These are phyloP conservation scores for Saitozyma sp. DNA, from an alignment of 768 basidiomycete species.

Conservation along the genomic window DNA sequence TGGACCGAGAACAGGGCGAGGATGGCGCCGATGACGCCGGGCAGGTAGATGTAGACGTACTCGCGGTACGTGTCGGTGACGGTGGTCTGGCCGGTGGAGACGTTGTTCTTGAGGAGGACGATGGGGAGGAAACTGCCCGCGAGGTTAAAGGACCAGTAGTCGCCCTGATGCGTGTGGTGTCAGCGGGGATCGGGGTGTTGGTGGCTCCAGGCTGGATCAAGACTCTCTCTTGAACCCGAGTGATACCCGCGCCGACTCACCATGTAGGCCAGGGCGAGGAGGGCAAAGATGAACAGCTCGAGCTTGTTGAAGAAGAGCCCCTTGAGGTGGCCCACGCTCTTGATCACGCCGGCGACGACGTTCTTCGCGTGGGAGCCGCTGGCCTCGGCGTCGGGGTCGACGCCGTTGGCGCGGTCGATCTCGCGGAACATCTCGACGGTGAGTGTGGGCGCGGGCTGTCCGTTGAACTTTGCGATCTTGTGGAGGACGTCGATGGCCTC, in stretches of 20 bases:
- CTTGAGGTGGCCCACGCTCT: constrained; percentile 49
- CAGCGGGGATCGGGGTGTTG: background rate
- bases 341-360: constrained; percentile 17
- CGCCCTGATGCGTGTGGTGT: constrained; percentile 16
- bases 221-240: no score
- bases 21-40: constrained; percentile 46
- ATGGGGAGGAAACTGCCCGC: constrained; percentile 51
- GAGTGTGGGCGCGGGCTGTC: constrained; percentile 40
- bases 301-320: constrained; percentile 49
- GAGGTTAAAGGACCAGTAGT: constrained; percentile 50
- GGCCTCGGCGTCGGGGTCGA: background rate
- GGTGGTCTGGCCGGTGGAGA: constrained; percentile 22
- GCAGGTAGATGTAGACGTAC: constrained; percentile 50
- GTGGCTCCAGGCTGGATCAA: no score
- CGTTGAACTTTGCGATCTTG: constrained; percentile 54
- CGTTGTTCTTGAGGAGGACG: constrained; percentile 47
- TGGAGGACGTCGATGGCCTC: constrained; percentile 59
- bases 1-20: constrained; percentile 44
- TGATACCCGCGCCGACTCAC: constrained; percentile 27
- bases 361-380: constrained; percentile 6
- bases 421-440: constrained; percentile 51
- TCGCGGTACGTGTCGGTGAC: constrained; percentile 52
- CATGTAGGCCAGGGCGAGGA: constrained; percentile 49
- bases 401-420: constrained; percentile 38
- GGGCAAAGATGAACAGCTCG: constrained; percentile 42